A percentile compares a stretch with the other conserved stretches of the same genome.
phyloP scores from a whole-genome alignment of 2,329 filamentous ascomycete species.

The Rhynchosporium secalis region DNA sequence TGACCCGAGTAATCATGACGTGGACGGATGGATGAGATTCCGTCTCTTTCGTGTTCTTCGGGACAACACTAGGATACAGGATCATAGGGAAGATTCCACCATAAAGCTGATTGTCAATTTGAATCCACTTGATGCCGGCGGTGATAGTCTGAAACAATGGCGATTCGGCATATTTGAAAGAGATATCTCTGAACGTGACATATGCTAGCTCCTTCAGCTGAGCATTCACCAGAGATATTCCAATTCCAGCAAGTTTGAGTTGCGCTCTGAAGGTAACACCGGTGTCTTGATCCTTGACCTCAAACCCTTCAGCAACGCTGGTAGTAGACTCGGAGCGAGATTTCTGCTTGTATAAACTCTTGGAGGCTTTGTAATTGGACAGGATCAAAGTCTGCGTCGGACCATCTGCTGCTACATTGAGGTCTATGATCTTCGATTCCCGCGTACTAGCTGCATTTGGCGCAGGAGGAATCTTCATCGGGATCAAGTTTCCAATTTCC shows the following conservation, averaged over 20 bases:
- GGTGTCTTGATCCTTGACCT: slow-evolving; percentile 89
- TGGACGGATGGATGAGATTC: slow-evolving; percentile 95
- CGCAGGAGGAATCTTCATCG: slow-evolving; percentile 78
- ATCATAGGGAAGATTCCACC: slow-evolving; percentile 98
- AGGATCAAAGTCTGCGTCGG: slow-evolving; percentile 93
- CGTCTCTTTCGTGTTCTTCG: slow-evolving; percentile 91
- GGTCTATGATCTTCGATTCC: slow-evolving; percentile 85
- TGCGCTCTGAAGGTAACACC: slow-evolving; percentile 87
- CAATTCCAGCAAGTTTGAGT: slow-evolving; percentile 83
- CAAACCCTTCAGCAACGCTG: slow-evolving; percentile 70
- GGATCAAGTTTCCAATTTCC: slow-evolving; percentile 93
- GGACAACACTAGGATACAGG: slow-evolving; percentile 94
- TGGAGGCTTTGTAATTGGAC: slow-evolving; percentile 89
- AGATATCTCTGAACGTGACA: slow-evolving; percentile 86
- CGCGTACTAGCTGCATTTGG: slow-evolving; percentile 52
- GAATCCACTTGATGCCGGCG: slow-evolving; percentile 94
- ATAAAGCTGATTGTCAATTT: slow-evolving; percentile 97
- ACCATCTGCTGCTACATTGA: slow-evolving; percentile 93
- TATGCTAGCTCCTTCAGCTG: slow-evolving; percentile 93
- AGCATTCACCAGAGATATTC: slow-evolving; percentile 88
- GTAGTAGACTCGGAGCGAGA: slow-evolving; percentile 52
- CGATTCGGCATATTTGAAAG: slow-evolving; percentile 91
- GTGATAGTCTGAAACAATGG: slow-evolving; percentile 88
- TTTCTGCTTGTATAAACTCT: slow-evolving; percentile 79
- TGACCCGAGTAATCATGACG: slow-evolving; percentile 87